Evolutionary conservation across 768 basidiomycete genomes (phyloP).

Genomic region (Mrakia hoshinonis): DNA sequence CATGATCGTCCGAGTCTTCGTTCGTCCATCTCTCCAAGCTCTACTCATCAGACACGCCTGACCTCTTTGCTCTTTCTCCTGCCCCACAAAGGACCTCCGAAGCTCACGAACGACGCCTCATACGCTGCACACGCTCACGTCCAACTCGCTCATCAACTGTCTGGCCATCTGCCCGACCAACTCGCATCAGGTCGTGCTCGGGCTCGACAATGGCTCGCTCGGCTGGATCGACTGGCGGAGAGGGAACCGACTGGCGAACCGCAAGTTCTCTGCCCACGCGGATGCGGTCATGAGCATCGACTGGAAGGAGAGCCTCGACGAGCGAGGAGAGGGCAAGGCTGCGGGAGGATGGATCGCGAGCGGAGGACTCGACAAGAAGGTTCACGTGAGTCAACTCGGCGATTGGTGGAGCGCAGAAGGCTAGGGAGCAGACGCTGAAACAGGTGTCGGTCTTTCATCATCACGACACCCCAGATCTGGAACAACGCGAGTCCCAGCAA

Average conservation of each 20-base stretch:
- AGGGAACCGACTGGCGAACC: background rate
- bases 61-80: background rate
- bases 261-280: conserved; percentile 25
- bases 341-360: conserved; percentile 63
- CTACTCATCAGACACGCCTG: background rate
- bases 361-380: conserved; percentile 66
- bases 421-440: background rate
- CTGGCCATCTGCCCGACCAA: conserved; percentile 24
- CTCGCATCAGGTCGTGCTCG: conserved; percentile 12
- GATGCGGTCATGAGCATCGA: conserved; percentile 26
- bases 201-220: conserved; percentile 28
- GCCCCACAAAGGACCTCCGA: conserved; percentile 1
- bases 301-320: conserved; percentile 23
- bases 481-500: conserved; percentile 54
- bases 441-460: background rate
- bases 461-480: conserved; percentile 57
- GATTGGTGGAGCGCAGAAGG: background rate
- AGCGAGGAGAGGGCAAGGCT: conserved; percentile 15
- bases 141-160: conserved; percentile 13
- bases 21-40: background rate
- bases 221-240: conserved; percentile 29
- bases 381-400: conserved; percentile 50
- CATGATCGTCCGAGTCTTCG: conserved; percentile 22
- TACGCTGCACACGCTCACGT: background rate
- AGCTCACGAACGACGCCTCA: background rate